Conservation (phyloP, 192 early-diverging fungal genomes). For the Rhizophagus prolifer region DNA sequence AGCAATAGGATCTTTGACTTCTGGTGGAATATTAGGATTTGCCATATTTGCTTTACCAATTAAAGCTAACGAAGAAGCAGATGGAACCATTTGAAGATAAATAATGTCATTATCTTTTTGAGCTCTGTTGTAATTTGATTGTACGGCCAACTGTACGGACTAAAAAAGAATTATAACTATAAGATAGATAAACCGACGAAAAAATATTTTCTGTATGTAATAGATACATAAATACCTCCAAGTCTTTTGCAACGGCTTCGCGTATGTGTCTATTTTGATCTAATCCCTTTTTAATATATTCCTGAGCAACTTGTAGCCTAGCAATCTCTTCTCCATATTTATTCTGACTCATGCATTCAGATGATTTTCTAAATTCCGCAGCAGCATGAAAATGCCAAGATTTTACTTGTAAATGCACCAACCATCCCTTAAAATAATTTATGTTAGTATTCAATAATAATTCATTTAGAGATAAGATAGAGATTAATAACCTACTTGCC, state of each 20-base stretch:
- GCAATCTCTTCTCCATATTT: slow-evolving; percentile 88
- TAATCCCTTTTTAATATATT: slow-evolving; percentile 44
- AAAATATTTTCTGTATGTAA: too few relatives aligned
- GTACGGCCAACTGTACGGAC: slow-evolving; percentile 49
- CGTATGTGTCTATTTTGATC: slow-evolving; percentile 41
- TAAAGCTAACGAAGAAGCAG: slow-evolving; percentile 51
- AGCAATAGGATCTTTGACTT: slow-evolving; percentile 65
- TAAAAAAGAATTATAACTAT: neutral
- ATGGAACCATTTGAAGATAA: slow-evolving; percentile 78
- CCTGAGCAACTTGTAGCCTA: slow-evolving; percentile 60
- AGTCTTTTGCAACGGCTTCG: slow-evolving; percentile 41
- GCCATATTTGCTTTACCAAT: slow-evolving; percentile 76
- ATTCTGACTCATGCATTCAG: slow-evolving; percentile 67
- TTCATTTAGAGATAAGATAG: neutral
- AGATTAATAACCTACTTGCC: slow-evolving; percentile 2
- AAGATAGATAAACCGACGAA: slow-evolving; percentile 3
- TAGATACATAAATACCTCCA: slow-evolving; percentile 24
- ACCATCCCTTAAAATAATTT: slow-evolving; percentile 35
- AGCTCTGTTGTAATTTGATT: slow-evolving; percentile 56
- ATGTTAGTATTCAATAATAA: neutral
- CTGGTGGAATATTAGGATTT: slow-evolving; percentile 51
- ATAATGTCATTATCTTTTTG: slow-evolving; percentile 93
- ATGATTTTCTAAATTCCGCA: slow-evolving; percentile 76
- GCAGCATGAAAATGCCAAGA: slow-evolving; percentile 71
- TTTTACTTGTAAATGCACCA: slow-evolving; percentile 70